Evolutionary conservation across 108 stramenopile genomes (phyloP), one percentile per base, ranked within the genome.

Genomic region (Cyclotella atomus): DNA sequence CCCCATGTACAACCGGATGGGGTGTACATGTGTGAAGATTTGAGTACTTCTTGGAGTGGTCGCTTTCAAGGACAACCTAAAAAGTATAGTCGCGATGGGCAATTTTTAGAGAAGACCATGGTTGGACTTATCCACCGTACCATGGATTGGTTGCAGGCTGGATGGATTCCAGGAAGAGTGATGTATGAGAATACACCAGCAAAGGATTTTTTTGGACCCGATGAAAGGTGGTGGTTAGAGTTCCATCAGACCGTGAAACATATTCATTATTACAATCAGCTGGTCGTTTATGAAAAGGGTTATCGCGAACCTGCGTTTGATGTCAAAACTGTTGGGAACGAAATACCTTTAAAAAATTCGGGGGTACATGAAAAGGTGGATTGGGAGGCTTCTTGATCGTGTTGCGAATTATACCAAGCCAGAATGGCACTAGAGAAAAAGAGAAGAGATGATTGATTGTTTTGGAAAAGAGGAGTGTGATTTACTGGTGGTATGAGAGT

Each of bases 111-210:
- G 17, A 17, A 60, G 14, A 60, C 59, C 3, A 60, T 36, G 34
- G 59, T 60, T 15, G 59, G 59, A 34, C 16, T 60, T 7, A 21
- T 60, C 59, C 59, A 60, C 35, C 59, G 59, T 60, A 60, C 9
- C n/a, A 60, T 60, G 59, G 59, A 60, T 60, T 60, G 33, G 30
- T 16, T 60, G 21, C 59, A 60, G 59, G 59, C 59, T 36, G 59
- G 59, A 17, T 60, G 59, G 59, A 60, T 60, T 60, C 30, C 32
- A 60, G 59, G 59, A 2, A 9, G 3, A 60, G 59, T 60, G 4
- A 60, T 60, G 59, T 14, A 7, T 15, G 59, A 60, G 34, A 16
- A 60, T 6, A 60, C 32, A 17, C 17, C 33, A 16, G 16, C 23
- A 17, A 33, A 16, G 16, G 17, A 60, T 16, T 35, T 35, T 17